These are phyloP conservation scores for Fragaria vesca DNA, from an alignment of 306 rosid genomes.

Conservation along the genomic window DNA sequence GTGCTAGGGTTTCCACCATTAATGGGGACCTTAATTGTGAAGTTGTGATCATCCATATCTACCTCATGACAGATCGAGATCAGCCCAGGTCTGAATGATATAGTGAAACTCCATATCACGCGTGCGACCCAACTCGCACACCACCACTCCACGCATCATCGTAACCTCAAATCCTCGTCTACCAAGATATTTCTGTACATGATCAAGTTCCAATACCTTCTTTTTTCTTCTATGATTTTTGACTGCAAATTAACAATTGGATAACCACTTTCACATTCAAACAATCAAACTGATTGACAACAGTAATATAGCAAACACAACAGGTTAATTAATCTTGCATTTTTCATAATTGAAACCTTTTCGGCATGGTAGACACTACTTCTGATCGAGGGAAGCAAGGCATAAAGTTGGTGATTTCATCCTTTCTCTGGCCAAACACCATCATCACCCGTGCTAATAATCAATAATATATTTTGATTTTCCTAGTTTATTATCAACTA, in stretches of 20 bases:
- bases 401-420: background rate
- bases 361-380: background rate
- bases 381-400: background rate
- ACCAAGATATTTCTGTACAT: background rate
- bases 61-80: background rate
- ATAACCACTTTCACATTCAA: background rate
- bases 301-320: background rate
- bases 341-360: background rate
- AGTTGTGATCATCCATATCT: background rate
- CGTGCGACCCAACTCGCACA: conserved; percentile 2
- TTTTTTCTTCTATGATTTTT: background rate
- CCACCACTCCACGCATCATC: conserved; percentile 6
- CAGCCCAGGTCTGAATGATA: background rate
- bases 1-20: too few relatives aligned
- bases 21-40: too few relatives aligned
- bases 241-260: background rate
- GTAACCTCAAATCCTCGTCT: conserved; percentile 7
- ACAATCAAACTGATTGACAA: background rate
- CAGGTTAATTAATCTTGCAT: background rate
- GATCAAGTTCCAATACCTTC: background rate
- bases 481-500: background rate
- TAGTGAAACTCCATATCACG: background rate
- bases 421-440: background rate
- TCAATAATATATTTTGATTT: background rate
- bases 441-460: background rate